phyloP scores from a whole-genome alignment of 2,329 filamentous ascomycete species.

The Pyrenophora seminiperda region DNA sequence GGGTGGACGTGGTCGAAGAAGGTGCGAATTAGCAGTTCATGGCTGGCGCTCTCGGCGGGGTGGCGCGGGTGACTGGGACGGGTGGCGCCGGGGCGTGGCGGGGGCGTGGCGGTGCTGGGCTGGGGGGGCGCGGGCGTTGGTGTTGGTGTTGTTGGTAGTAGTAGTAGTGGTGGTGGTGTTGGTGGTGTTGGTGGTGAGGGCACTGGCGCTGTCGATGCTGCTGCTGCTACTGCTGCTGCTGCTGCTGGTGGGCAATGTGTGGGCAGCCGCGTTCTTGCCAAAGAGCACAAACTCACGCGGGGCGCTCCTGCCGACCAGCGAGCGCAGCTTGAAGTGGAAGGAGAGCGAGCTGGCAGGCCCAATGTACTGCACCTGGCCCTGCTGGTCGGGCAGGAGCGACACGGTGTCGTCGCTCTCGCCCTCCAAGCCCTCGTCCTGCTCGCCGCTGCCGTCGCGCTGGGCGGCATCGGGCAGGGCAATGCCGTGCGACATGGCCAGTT shows the following conservation, averaged over 20 bases:
- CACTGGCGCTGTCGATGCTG: constrained; percentile 17
- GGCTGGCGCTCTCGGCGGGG: constrained; percentile 24
- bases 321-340: constrained; percentile 51
- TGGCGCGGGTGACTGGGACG: neutral
- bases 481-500: constrained; percentile 47
- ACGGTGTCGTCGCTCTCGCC: constrained; percentile 44
- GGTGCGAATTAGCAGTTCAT: constrained; percentile 47
- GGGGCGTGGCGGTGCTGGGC: constrained; percentile 21
- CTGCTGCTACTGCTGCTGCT: no score
- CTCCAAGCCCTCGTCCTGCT: constrained; percentile 25
- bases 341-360: constrained; percentile 51
- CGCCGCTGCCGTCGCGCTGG: constrained; percentile 19
- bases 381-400: constrained; percentile 50
- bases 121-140: constrained; percentile 13
- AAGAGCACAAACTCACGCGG: constrained; percentile 49
- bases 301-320: constrained; percentile 43
- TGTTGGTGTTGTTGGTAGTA: constrained; percentile 25
- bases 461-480: constrained; percentile 47
- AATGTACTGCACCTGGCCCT: constrained; percentile 54
- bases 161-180: constrained; percentile 30
- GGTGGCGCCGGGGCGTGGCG: neutral
- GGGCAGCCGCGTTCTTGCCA: constrained; percentile 49
- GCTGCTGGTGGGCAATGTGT: constrained; percentile 25
- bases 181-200: constrained; percentile 20
- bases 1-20: constrained; percentile 52